Base-by-base conservation (phyloP, 352 stramenopile species). In the Blastocystis sp. region DNA sequence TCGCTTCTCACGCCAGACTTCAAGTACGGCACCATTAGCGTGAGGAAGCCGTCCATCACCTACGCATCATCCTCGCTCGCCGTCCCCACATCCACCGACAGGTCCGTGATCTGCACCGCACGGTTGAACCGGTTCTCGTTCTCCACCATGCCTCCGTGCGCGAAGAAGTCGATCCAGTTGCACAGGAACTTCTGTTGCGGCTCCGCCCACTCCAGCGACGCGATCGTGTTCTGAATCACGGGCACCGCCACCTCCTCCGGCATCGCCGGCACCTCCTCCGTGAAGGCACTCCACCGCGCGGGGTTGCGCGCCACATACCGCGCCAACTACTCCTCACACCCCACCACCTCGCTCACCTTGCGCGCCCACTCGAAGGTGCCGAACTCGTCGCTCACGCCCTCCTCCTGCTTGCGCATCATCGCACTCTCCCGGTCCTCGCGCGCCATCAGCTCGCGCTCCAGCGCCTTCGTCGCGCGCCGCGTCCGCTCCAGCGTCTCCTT, bases 121-220 rank as follows among this genome's bases (percentile, higher is more conserved):
- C 66, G 48, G 21, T 45, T 38, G 43, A 81, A 81, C 19, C 48
- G 41, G 45, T 81, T 64, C 21, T 59, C 43, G 45, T 81, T 81
- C 41, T 81, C 43, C 3, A 81, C 11, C 71, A 81, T 52, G 43
- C 71, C 71, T 81, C 71, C 71, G 45, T 81, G 71, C 28, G 71
- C 71, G 56, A 81, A 81, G 71, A 81, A 81, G 28, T 81, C 71
- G 48, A 81, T 64, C 71, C 71, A 81, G 66, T 81, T 81, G 21
- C 64, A 38, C 45, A 81, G 43, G 23, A 62, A 65, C 17, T 60
- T 64, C 28, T 60, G 48, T 34, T 81, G 48, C 19, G 11, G 14
- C 45, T 81, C 71, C 56, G 64, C 11, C 71, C 71, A 81, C 43
- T 81, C 71, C 71, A 81, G 23, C 21, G 28, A 66, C 34, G 64